A percentile compares a stretch with the other conserved stretches of the same genome.
Evolutionary conservation across 2,329 filamentous ascomycete genomes (phyloP).

Genomic region (Aspergillus aculeatus): DNA sequence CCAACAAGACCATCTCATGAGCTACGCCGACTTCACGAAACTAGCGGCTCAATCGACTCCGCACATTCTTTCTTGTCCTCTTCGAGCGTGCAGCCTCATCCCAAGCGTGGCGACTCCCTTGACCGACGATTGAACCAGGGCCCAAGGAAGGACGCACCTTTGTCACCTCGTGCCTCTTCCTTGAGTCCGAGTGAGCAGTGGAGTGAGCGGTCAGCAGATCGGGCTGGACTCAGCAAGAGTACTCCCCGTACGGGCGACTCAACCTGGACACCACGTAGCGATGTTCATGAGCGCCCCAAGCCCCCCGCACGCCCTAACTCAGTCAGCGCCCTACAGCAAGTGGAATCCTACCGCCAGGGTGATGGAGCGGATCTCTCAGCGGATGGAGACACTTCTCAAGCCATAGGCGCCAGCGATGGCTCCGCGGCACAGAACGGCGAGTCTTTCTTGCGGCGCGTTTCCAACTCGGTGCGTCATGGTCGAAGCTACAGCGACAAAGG

Average conservation of each 20-base stretch:
- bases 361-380: slow-evolving; percentile 61
- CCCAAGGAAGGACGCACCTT: slow-evolving; percentile 62
- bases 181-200: slow-evolving; percentile 35
- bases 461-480: slow-evolving; percentile 89
- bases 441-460: slow-evolving; percentile 82
- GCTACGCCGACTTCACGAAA: slow-evolving; percentile 54
- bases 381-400: slow-evolving; percentile 93
- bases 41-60: slow-evolving; percentile 44
- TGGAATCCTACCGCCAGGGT: slow-evolving; percentile 35
- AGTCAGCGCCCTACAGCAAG: slow-evolving; percentile 40
- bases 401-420: slow-evolving; percentile 71
- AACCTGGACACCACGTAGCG: slow-evolving; percentile 50
- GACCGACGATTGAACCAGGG: slow-evolving; percentile 54
- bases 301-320: slow-evolving; percentile 49
- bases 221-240: slow-evolving; percentile 38
- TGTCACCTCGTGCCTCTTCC: slow-evolving; percentile 34
- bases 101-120: slow-evolving; percentile 62
- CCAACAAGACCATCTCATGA: slow-evolving; percentile 59
- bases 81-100: slow-evolving; percentile 39
- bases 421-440: slow-evolving; percentile 54
- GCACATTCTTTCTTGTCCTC: slow-evolving; percentile 34
- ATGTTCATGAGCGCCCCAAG: slow-evolving; percentile 34
- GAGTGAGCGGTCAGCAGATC: slow-evolving; percentile 29
- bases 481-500: slow-evolving; percentile 75
- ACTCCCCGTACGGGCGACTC: slow-evolving; percentile 47